Percentiles rank a stretch among this genome's conserved stretches.
phyloP scores from a whole-genome alignment of 805 yeast genomes.

The Barnettozyma sp. region DNA sequence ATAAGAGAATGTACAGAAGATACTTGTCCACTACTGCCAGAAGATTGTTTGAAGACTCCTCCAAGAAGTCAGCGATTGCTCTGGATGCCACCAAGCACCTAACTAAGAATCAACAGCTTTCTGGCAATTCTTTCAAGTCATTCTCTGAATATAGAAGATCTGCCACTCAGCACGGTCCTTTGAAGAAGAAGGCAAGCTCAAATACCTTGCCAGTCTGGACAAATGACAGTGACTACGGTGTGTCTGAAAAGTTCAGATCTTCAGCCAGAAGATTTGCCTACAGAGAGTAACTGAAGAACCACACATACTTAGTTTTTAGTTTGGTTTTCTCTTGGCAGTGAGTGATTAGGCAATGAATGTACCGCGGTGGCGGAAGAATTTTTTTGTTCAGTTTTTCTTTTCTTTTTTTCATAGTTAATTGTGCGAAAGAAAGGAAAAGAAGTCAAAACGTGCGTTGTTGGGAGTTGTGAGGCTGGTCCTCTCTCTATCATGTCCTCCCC shows the following conservation, averaged over 20 bases:
- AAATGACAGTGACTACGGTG: conserved; percentile 22
- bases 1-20: conserved; percentile 7
- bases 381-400: not conserved
- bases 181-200: conserved; percentile 20
- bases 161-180: conserved; percentile 34
- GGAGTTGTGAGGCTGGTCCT: too few relatives aligned
- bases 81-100: conserved; percentile 10
- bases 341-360: too few relatives aligned
- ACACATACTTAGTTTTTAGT: too few relatives aligned
- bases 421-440: not conserved
- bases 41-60: conserved; percentile 16
- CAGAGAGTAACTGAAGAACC: conserved; percentile 18
- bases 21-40: conserved; percentile 6
- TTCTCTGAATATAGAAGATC: conserved; percentile 33
- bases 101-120: conserved; percentile 6
- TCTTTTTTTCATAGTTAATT: not conserved
- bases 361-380: too few relatives aligned
- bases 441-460: not conserved
- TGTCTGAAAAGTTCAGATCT: conserved; percentile 19
- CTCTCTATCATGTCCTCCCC: too few relatives aligned
- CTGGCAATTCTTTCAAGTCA: conserved; percentile 30
- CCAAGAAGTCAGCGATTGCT: conserved; percentile 20
- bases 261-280: conserved; percentile 21
- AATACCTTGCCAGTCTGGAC: conserved; percentile 15
- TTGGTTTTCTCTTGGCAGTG: too few relatives aligned